Evolutionary conservation across 2,329 filamentous ascomycete species (phyloP), one percentile per base, ranked within the genome.

Genomic region (Penicillium freii): DNA sequence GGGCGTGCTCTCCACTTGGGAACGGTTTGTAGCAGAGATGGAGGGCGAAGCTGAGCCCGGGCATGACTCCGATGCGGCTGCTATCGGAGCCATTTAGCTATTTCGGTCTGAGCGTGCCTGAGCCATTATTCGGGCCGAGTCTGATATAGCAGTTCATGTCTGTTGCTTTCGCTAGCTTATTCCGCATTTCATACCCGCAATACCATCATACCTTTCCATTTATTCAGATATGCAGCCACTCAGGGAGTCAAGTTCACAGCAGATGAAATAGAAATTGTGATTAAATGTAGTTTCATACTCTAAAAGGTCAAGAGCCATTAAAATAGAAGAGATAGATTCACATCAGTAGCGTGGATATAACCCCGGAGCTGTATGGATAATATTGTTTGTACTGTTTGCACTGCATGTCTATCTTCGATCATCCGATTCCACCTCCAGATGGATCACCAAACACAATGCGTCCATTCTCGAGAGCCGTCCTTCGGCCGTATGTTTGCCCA

Each of bases 11-110:
- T 86, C 88, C 53, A 89, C 90, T 8, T 99, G 94, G 94, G 91
- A 96, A 78, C 80, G 81, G 60, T 97, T 97, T 70, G 80, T 97
- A n/a, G 81, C 84, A 66, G 91, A 96, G 69, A 93, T 95, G 87
- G 90, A 96, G 70, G 85, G 81, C 64, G 84, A 90, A 63, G 59
- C 67, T 36, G 71, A 71, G 7, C 53, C 61, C 8, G 60, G 57
- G 3, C 65, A 57, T 17, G 68, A 66, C n/a, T 53, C 62, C n/a
- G 58, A 67, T 15, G 48, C 60, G 15, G 55, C 63, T 54, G 58
- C 68, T 45, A 31, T 63, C 56, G 60, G 64, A 5, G 59, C 61
- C 33, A 48, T 57, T 51, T 66, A 59, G 46, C 3, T n/a, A 42
- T 21, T 5, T 46, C 34, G 8, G 40, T 49, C 43, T 46, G n/a